phyloP scores from a whole-genome alignment of 306 rosid genomes.

The Fragaria nilgerrensis region DNA sequence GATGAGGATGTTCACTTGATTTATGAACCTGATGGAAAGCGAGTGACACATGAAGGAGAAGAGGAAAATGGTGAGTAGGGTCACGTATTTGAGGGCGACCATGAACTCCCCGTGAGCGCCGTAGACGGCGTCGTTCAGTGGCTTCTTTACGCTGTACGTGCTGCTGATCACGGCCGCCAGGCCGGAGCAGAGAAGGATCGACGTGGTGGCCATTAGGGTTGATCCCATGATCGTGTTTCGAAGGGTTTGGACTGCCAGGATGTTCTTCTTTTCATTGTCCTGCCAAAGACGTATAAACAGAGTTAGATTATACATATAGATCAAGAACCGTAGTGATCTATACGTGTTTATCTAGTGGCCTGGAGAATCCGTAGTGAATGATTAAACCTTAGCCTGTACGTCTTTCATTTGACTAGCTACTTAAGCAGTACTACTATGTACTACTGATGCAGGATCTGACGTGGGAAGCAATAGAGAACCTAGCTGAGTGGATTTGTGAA shows the following conservation, averaged over 20 bases:
- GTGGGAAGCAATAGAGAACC: constrained; percentile 19
- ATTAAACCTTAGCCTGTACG: neutral
- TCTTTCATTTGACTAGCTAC: neutral
- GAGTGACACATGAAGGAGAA: constrained; percentile 94
- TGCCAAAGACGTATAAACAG: constrained; percentile 16
- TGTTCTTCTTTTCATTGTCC: constrained; percentile 95
- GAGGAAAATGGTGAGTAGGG: constrained; percentile 64
- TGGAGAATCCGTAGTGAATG: neutral
- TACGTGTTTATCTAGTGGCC: neutral
- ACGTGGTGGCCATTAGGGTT: constrained; percentile 93
- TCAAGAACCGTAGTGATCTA: neutral
- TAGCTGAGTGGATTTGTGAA: neutral
- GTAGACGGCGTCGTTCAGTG: constrained; percentile 67
- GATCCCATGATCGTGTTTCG: constrained; percentile 89
- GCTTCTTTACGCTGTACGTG: constrained; percentile 88
- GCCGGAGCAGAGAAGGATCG: constrained; percentile 73
- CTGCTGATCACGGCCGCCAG: constrained; percentile 92
- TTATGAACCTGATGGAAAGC: constrained; percentile 77
- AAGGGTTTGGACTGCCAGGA: constrained; percentile 81
- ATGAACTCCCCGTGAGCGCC: constrained; percentile 95
- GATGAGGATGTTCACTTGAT: constrained; percentile 82
- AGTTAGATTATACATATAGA: neutral
- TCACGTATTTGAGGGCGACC: constrained; percentile 80
- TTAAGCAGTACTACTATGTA: neutral
- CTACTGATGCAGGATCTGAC: neutral